Base-by-base conservation (phyloP, 2,329 filamentous ascomycete genomes). In the Colletotrichum agaves region DNA sequence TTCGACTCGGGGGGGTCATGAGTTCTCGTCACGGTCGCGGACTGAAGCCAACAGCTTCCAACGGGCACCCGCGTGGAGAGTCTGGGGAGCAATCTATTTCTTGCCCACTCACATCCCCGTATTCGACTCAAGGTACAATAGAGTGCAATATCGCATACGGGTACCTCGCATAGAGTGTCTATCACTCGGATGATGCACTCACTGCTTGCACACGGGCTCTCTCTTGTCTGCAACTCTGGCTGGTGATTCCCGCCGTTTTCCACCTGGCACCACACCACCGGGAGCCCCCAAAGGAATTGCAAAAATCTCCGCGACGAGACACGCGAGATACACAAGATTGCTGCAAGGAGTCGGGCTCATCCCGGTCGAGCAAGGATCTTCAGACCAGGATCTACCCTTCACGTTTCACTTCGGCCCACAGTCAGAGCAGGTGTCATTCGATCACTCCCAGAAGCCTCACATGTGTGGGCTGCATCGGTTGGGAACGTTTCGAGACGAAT, bases 281-380 rank as follows among this genome's bases (percentile, higher is more conserved):
- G 6, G 31, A 50, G n/a, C 47, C 27, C 23, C 47, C 23, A 50
- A 50, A 49, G 27, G 12, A 19, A 23, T 23, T 39, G 35, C 12
- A 7, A 49, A 57, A 65, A 53, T 68, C 55, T 68, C 65, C 65
- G 65, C 33, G 23, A 56, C 17, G 64, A 68, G 55, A 60, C 57
- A 59, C 64, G 64, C 52, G 59, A 57, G 64, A 68, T 68, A 55
- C 64, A 68, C 55, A 56, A 50, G 64, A 68, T 70, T 61, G 59
- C 64, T 61, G 37, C 67, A 70, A 68, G 67, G 67, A 61, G 63
- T 15, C 37, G n/a, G 17, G 31, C 15, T 19, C 47, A 39, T 57
- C 56, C 57, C 39, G 56, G 21, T 7, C 3, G 35, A n/a, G 31
- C 62, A 46, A 37, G 57, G 41, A 33, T 43, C 7, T 12, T 8